Evolutionary conservation across 331 rosid genomes (phyloP).

Genomic region (Malus hybrid): DNA sequence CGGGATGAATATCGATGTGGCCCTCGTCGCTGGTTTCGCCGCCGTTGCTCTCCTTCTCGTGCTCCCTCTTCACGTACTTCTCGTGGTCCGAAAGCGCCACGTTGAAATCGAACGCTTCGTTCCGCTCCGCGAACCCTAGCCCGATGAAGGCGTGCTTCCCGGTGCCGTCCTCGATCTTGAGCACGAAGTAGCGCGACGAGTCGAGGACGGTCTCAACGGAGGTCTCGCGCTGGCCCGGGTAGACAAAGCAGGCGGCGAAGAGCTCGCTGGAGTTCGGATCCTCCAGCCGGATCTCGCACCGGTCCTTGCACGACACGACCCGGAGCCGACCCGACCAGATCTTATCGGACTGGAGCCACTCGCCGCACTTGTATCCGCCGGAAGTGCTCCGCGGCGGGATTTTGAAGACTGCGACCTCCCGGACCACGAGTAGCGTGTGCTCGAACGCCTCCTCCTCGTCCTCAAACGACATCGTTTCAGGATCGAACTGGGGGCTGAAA

Average conservation of each 20-base stretch:
- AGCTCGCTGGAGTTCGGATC: constrained; percentile 87
- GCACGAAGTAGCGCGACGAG: constrained; percentile 93
- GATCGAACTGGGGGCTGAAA: constrained; percentile 5
- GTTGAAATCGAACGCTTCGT: constrained; percentile 97
- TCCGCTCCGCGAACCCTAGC: constrained; percentile 80
- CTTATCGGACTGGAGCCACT: constrained; percentile 98
- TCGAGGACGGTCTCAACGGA: constrained; percentile 90
- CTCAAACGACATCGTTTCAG: constrained; percentile 70
- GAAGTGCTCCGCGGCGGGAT: constrained; percentile 88
- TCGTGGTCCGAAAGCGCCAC: constrained; percentile 97
- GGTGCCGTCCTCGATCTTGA: constrained; percentile 91
- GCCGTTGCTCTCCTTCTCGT: constrained; percentile 43
- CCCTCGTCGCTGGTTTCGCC: constrained; percentile 43
- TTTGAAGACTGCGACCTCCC: constrained; percentile 92
- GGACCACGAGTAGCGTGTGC: constrained; percentile 95
- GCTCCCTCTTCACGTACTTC: constrained; percentile 72
- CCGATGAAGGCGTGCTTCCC: constrained; percentile 97
- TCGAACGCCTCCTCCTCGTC: constrained; percentile 88
- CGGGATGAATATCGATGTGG: constrained; percentile 87
- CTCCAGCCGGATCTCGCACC: constrained; percentile 98
- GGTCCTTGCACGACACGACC: constrained; percentile 79
- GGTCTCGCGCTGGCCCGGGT: constrained; percentile 79
- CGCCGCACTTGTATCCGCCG: constrained; percentile 98
- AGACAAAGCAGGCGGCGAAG: constrained; percentile 89
- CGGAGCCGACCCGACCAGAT: constrained; percentile 97